Percentiles rank a stretch among this genome's conserved stretches.
Conservation (phyloP, 106 monocot species). For the Xerophyta viscosa region DNA sequence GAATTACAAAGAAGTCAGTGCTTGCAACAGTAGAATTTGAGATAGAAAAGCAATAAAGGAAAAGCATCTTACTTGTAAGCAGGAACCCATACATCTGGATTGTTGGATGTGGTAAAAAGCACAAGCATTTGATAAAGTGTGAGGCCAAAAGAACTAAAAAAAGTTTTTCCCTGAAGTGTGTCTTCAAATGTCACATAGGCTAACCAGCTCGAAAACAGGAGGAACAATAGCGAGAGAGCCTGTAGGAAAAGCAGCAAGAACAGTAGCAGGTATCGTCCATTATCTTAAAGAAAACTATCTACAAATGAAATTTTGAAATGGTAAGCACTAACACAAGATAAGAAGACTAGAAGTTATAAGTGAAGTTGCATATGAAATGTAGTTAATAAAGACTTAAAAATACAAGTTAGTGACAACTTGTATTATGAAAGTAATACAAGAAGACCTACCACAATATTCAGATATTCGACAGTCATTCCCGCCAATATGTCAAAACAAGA, state of each 20-base stretch:
- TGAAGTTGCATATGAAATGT: no score
- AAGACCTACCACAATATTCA: conserved; percentile 85
- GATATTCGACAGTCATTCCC: conserved; percentile 81
- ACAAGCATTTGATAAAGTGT: conserved; percentile 98
- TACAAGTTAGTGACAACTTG: no score
- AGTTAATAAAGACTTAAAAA: no score
- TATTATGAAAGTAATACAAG: neutral
- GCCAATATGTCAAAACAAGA: conserved; percentile 62
- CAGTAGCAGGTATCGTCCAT: no score
- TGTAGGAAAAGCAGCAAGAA: conserved; percentile 26
- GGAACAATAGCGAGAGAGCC: conserved; percentile 79
- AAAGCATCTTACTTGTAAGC: conserved; percentile 81
- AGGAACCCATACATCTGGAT: conserved; percentile 99
- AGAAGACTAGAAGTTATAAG: neutral
- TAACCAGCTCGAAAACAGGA: conserved; percentile 89
- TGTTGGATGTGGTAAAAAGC: conserved; percentile 97
- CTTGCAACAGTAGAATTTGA: no score
- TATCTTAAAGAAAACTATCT: no score
- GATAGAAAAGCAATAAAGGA: neutral
- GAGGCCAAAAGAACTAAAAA: conserved; percentile 70
- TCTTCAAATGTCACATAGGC: conserved; percentile 98
- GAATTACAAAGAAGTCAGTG: no score
- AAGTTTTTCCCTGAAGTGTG: conserved; percentile 68
- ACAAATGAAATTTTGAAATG: no score
- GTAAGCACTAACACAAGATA: no score